Evolutionary conservation across 192 early-diverging fungal genomes (phyloP).

Genomic region (Kickxella alabastrina): DNA sequence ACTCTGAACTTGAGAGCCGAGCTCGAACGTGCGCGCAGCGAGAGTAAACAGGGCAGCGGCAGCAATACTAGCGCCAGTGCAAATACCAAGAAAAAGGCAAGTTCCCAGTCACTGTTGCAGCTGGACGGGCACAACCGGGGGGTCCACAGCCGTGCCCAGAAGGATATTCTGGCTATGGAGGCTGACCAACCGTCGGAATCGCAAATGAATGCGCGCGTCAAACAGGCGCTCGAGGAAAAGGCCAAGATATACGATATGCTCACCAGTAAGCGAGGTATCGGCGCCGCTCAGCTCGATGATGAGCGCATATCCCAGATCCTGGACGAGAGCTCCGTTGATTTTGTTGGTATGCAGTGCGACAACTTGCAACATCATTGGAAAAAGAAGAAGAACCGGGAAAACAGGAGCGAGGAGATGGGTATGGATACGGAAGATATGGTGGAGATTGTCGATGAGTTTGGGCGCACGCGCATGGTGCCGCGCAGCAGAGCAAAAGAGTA

Average conservation of each 20-base stretch:
- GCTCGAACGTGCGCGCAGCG: slow-evolving; percentile 26
- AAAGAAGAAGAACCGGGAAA: no score
- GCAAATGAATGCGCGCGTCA: background rate
- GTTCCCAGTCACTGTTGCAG: background rate
- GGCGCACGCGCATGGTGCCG: slow-evolving; percentile 30
- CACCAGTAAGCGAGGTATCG: background rate
- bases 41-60: no score
- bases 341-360: slow-evolving; percentile 31
- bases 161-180: slow-evolving; percentile 16
- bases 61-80: no score
- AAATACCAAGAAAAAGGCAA: slow-evolving; percentile 1
- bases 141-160: slow-evolving; percentile 18
- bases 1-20: slow-evolving; percentile 28
- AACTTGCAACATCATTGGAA: no score
- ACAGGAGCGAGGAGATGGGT: no score
- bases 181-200: background rate
- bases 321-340: slow-evolving; percentile 44
- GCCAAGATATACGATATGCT: slow-evolving; percentile 41
- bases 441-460: slow-evolving; percentile 49
- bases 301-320: slow-evolving; percentile 22
- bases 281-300: slow-evolving; percentile 13
- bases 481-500: slow-evolving; percentile 13
- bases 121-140: slow-evolving; percentile 24
- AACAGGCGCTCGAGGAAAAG: slow-evolving; percentile 33
- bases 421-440: slow-evolving; percentile 21